These are phyloP conservation scores for Hortaea sp. DNA, from an alignment of 2,329 filamentous ascomycete genomes.

Conservation along the genomic window DNA sequence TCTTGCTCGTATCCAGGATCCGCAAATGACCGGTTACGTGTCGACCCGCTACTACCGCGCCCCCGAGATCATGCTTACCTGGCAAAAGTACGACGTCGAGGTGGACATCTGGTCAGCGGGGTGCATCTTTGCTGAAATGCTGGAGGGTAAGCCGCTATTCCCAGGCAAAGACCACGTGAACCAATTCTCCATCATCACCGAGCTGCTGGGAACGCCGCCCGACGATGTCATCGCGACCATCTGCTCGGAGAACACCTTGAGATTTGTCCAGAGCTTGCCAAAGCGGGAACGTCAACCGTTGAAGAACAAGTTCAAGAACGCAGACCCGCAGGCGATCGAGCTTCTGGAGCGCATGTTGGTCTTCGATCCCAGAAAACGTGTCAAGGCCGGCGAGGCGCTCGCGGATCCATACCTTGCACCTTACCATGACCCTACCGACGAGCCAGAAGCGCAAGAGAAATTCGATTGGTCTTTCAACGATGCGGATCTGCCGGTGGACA, in stretches of 20 bases:
- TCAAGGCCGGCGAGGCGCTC: constrained; percentile 76
- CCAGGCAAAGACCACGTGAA: constrained; percentile 99
- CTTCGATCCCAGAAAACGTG: constrained; percentile 93
- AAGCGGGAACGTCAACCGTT: constrained; percentile 87
- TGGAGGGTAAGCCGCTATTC: constrained; percentile 96
- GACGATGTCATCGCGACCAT: constrained; percentile 99
- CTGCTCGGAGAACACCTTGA: constrained; percentile 92
- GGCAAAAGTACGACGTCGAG: constrained; percentile 99
- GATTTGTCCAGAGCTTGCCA: constrained; percentile 94
- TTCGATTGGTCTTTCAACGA: constrained; percentile 99
- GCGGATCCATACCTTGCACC: constrained; percentile 88
- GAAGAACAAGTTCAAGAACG: constrained; percentile 85
- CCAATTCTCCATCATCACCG: constrained; percentile 99
- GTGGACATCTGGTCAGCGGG: constrained; percentile 99
- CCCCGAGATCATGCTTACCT: constrained; percentile 99
- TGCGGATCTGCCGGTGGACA: constrained; percentile 90
- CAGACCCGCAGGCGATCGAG: constrained; percentile 73
- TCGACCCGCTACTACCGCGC: constrained; percentile 98
- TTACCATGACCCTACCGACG: constrained; percentile 95
- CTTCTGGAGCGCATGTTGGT: constrained; percentile 94
- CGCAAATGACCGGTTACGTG: constrained; percentile 98
- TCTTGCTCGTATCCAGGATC: constrained; percentile 92
- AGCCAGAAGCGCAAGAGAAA: constrained; percentile 91
- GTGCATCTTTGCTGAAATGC: constrained; percentile 98
- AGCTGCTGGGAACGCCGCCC: constrained; percentile 87